phyloP scores from a whole-genome alignment of 129 eudicot genomes.

The Flaveria sonorensis region DNA sequence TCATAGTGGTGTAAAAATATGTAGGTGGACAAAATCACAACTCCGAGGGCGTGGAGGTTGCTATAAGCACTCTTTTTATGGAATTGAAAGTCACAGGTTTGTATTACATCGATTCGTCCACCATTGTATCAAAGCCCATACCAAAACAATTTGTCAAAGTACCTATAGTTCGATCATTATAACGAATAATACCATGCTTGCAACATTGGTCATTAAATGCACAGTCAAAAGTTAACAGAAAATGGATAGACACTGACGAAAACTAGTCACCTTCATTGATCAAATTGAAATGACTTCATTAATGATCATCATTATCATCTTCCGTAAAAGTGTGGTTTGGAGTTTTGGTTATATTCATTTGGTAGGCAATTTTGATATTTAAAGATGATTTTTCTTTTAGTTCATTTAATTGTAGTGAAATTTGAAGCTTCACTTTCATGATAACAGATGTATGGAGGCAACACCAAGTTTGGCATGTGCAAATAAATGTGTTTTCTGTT shows the following conservation, averaged over 20 bases:
- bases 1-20: constrained; percentile 95
- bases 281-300: not conserved
- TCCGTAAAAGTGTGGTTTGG: not conserved
- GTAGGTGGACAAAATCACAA: constrained; percentile 97
- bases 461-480: constrained; percentile 99
- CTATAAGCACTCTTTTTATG: constrained; percentile 95
- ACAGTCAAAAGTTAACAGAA: not conserved
- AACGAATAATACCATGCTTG: constrained; percentile 2
- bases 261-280: not conserved
- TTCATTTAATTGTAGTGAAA: not conserved
- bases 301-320: not conserved
- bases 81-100: constrained; percentile 98
- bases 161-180: not conserved
- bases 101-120: not conserved
- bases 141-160: not conserved
- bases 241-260: not conserved
- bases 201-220: not conserved
- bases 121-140: not conserved
- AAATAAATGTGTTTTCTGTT: constrained; percentile 99
- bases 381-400: not conserved
- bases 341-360: not conserved
- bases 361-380: constrained; percentile 10
- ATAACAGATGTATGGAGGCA: constrained; percentile 94
- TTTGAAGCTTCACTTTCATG: not conserved
- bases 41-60: constrained; percentile 99